Percentiles rank a stretch among this genome's conserved stretches.
Conservation (phyloP, 2,329 filamentous ascomycete genomes). For the Metarhizium robertsii region DNA sequence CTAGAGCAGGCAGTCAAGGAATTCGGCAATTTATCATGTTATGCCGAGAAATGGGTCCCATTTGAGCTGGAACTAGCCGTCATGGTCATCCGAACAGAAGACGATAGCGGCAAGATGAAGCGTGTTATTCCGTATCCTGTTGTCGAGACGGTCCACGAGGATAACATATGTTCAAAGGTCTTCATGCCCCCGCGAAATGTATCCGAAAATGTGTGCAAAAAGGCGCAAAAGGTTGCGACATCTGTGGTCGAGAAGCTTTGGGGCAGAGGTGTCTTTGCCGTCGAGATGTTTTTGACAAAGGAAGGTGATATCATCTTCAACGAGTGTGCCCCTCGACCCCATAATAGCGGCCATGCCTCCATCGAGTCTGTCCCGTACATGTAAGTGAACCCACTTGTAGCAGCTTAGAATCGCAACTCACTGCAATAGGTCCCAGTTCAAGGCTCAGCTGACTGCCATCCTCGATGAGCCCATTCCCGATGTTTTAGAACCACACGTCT, state of each 20-base stretch:
- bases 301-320: conserved; percentile 39
- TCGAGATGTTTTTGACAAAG: conserved; percentile 84
- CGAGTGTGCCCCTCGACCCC: conserved; percentile 53
- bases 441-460: conserved; percentile 80
- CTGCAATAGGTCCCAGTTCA: conserved; percentile 61
- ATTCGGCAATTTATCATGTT: conserved; percentile 63
- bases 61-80: conserved; percentile 85
- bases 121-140: conserved; percentile 66
- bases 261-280: conserved; percentile 89
- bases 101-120: conserved; percentile 42
- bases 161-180: conserved; percentile 89
- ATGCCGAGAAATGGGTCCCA: conserved; percentile 82
- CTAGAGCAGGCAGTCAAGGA: conserved; percentile 56
- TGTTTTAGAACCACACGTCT: conserved; percentile 48
- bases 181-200: conserved; percentile 76
- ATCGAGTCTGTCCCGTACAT: conserved; percentile 81
- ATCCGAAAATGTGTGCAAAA: conserved; percentile 45
- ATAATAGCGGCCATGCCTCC: conserved; percentile 92
- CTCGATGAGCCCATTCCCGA: conserved; percentile 52
- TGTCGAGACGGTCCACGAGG: conserved; percentile 91
- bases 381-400: conserved; percentile 8
- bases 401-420: neutral
- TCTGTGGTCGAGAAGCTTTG: conserved; percentile 71
- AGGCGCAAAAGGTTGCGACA: conserved; percentile 67
- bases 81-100: conserved; percentile 87